Percentiles rank a stretch among this genome's conserved stretches.
These are phyloP conservation scores for Decorospora gaudefroyi DNA, from an alignment of 2,329 filamentous ascomycete species.

Conservation along the genomic window DNA sequence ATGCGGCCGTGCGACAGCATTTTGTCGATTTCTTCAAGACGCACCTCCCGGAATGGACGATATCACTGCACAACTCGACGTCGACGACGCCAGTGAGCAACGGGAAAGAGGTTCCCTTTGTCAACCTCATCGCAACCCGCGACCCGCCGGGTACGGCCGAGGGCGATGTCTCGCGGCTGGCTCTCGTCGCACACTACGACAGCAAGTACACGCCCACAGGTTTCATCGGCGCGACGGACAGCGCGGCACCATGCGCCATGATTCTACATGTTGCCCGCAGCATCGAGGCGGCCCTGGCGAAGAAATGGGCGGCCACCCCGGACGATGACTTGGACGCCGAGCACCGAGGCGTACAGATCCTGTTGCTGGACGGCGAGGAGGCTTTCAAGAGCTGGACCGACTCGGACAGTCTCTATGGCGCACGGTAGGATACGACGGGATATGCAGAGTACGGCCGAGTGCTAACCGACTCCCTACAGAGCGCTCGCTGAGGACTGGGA, in stretches of 20 bases:
- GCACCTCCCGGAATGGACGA: constrained; percentile 77
- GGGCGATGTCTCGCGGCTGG: constrained; percentile 80
- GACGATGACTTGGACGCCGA: constrained; percentile 61
- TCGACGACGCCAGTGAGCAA: constrained; percentile 78
- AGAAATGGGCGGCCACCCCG: constrained; percentile 72
- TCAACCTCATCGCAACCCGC: constrained; percentile 84
- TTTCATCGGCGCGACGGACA: constrained; percentile 93
- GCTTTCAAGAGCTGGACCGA: constrained; percentile 81
- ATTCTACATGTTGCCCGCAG: constrained; percentile 82
- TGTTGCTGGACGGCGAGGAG: constrained; percentile 93
- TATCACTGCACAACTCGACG: constrained; percentile 87
- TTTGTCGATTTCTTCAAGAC: constrained; percentile 81
- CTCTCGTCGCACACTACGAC: constrained; percentile 93
- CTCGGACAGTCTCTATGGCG: constrained; percentile 85
- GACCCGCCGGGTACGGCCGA: constrained; percentile 78
- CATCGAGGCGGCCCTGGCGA: constrained; percentile 79
- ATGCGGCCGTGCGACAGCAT: constrained; percentile 74
- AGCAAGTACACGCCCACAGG: constrained; percentile 78
- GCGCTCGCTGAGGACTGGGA: constrained; percentile 87
- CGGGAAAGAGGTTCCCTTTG: constrained; percentile 75
- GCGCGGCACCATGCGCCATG: constrained; percentile 92
- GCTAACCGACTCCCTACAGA: constrained; percentile 30
- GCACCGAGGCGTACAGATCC: constrained; percentile 81
- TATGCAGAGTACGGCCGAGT: not conserved
- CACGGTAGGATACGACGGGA: constrained; percentile 64